Conservation (phyloP, 2,329 filamentous ascomycete genomes). For the Apiospora rasikravindrae region DNA sequence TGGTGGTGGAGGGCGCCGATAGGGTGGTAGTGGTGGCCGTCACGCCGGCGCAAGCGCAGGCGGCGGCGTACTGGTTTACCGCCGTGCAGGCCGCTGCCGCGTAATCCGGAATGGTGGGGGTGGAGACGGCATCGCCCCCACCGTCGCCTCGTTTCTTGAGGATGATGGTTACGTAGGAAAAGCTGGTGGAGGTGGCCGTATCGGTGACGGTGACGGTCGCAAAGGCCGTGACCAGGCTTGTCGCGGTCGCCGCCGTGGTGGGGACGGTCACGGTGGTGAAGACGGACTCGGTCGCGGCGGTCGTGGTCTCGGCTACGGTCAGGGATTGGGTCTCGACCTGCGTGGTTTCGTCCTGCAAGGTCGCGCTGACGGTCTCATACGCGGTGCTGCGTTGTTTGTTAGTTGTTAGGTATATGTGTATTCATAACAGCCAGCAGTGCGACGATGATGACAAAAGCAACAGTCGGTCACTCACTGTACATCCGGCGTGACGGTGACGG, state of each 20-base stretch:
- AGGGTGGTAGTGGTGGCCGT: not conserved
- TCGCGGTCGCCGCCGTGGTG: too few relatives aligned
- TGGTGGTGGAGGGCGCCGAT: not conserved
- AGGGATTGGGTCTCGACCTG: not conserved
- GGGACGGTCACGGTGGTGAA: not conserved
- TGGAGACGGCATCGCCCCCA: too few relatives aligned
- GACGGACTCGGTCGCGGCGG: not conserved
- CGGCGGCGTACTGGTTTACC: not conserved
- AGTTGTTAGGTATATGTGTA: too few relatives aligned
- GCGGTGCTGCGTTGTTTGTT: not conserved
- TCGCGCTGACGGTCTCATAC: not conserved
- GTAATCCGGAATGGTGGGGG: not conserved
- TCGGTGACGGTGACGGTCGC: not conserved
- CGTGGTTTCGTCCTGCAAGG: not conserved
- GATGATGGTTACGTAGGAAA: not conserved
- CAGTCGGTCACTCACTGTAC: not conserved
- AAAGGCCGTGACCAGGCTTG: not conserved
- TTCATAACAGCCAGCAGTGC: too few relatives aligned
- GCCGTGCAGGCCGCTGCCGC: not conserved
- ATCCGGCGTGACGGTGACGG: not conserved
- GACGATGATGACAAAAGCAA: too few relatives aligned
- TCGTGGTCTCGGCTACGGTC: not conserved
- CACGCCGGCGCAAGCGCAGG: not conserved
- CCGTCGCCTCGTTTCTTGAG: not conserved
- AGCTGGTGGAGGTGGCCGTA: not conserved